Evolutionary conservation across 176 grass and related monocot species (phyloP).

Genomic region (Stipa capillata): DNA sequence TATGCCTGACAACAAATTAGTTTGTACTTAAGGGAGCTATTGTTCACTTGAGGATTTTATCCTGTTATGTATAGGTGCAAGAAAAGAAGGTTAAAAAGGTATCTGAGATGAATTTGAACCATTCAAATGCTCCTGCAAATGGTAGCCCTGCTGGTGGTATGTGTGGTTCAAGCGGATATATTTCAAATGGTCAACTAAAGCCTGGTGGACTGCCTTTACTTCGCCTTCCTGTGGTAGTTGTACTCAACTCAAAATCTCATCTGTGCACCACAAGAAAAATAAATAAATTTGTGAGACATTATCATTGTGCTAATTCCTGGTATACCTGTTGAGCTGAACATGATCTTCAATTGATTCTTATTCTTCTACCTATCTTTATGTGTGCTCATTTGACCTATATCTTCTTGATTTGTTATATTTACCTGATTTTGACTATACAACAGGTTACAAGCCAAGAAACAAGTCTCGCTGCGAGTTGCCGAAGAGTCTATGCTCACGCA

Average conservation of each 20-base stretch:
- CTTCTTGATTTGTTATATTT: conserved; percentile 16
- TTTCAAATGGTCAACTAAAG: conserved; percentile 54
- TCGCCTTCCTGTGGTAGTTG: conserved; percentile 88
- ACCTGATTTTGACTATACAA: not conserved
- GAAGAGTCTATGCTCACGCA: conserved; percentile 92
- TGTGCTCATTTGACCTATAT: not conserved
- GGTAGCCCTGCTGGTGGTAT: conserved; percentile 34
- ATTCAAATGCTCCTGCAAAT: conserved; percentile 56
- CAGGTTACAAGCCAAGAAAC: conserved; percentile 79
- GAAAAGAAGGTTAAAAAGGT: conserved; percentile 98
- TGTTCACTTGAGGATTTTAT: conserved; percentile 12
- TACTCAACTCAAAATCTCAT: conserved; percentile 37
- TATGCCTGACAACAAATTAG: not conserved
- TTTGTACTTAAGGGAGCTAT: not conserved
- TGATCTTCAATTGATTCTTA: not conserved
- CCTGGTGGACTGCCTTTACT: conserved; percentile 42
- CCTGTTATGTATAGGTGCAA: conserved; percentile 61
- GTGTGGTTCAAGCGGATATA: not conserved
- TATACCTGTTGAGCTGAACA: not conserved
- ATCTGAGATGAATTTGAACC: conserved; percentile 66
- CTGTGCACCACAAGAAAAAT: not conserved
- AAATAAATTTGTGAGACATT: not conserved
- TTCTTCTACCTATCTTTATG: not conserved
- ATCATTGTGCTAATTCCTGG: conserved; percentile 1
- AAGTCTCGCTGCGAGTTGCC: conserved; percentile 57